Percentiles rank a stretch among this genome's conserved stretches.
Conservation (phyloP, 1,284 basidiomycete species). For the Microbotryum saponariae region DNA sequence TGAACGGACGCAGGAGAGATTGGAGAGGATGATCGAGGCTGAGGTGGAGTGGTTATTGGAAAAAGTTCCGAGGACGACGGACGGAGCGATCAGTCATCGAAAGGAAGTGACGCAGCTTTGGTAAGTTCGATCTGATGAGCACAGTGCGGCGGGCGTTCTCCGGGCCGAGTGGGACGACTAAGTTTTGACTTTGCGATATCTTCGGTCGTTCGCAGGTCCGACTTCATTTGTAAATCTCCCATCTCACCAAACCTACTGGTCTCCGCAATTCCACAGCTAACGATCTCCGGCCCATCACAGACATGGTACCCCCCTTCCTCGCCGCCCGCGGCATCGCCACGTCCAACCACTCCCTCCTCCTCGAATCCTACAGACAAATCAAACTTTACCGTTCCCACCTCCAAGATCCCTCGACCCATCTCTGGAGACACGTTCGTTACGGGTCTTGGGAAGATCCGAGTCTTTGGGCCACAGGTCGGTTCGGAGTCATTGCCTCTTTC, state of each 20-base stretch:
- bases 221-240: too few relatives aligned
- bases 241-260: too few relatives aligned
- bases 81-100: constrained; percentile 40
- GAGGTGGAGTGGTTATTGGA: constrained; percentile 63
- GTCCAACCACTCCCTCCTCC: constrained; percentile 58
- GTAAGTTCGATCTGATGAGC: constrained; percentile 13
- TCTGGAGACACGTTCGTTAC: constrained; percentile 63
- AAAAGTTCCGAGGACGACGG: constrained; percentile 49
- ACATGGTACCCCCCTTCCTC: constrained; percentile 84
- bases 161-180: too few relatives aligned
- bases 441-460: constrained; percentile 46
- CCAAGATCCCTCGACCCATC: constrained; percentile 38
- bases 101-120: constrained; percentile 35
- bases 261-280: too few relatives aligned
- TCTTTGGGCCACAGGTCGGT: constrained; percentile 59
- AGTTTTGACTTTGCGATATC: too few relatives aligned
- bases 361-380: constrained; percentile 68
- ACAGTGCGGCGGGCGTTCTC: too few relatives aligned
- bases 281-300: background rate
- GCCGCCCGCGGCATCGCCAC: constrained; percentile 75
- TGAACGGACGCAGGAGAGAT: too few relatives aligned
- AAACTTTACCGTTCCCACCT: constrained; percentile 59
- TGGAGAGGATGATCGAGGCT: constrained; percentile 10
- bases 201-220: too few relatives aligned
- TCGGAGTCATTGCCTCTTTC: too few relatives aligned